These are phyloP conservation scores for Leucogyrophana mollusca DNA, from an alignment of 768 basidiomycete species.

Conservation along the genomic window DNA sequence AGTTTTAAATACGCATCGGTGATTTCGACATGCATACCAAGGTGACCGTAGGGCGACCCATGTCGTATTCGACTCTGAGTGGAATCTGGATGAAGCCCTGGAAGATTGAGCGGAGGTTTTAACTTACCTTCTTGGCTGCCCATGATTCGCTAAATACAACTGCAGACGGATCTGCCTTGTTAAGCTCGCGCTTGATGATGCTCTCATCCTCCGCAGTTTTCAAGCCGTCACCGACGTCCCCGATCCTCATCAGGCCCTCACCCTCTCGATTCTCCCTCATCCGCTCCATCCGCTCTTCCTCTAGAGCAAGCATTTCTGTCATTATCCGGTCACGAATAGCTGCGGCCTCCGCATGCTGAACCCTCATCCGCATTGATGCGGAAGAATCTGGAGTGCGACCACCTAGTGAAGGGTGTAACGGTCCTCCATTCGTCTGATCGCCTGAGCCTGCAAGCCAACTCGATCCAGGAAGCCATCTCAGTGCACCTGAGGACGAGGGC, in stretches of 20 bases:
- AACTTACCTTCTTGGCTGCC: constrained; percentile 82
- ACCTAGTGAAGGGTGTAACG: constrained; percentile 30
- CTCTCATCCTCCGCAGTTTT: constrained; percentile 88
- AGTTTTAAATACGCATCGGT: too few species aligned
- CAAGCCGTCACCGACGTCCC: constrained; percentile 44
- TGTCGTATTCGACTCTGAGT: constrained; percentile 83
- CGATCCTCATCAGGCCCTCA: constrained; percentile 63
- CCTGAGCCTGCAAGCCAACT: constrained; percentile 41
- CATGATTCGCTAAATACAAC: constrained; percentile 96
- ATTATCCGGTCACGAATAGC: constrained; percentile 95
- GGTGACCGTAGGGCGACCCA: constrained; percentile 92
- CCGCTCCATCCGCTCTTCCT: constrained; percentile 94
- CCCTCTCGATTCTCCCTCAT: constrained; percentile 75
- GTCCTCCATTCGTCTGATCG: constrained; percentile 20
- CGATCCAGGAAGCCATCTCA: constrained; percentile 56
- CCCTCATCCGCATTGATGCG: constrained; percentile 55
- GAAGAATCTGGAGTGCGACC: constrained; percentile 27
- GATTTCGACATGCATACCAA: constrained; percentile 50
- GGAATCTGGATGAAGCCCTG: constrained; percentile 1
- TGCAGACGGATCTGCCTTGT: constrained; percentile 94
- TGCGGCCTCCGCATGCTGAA: constrained; percentile 81
- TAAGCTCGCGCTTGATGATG: constrained; percentile 90
- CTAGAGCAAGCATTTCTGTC: constrained; percentile 96
- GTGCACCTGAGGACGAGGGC: constrained; percentile 25
- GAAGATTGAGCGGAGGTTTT: constrained; percentile 2